Conservation (phyloP, 306 rosid species). For the Cyamopsis tetragonoloba region DNA sequence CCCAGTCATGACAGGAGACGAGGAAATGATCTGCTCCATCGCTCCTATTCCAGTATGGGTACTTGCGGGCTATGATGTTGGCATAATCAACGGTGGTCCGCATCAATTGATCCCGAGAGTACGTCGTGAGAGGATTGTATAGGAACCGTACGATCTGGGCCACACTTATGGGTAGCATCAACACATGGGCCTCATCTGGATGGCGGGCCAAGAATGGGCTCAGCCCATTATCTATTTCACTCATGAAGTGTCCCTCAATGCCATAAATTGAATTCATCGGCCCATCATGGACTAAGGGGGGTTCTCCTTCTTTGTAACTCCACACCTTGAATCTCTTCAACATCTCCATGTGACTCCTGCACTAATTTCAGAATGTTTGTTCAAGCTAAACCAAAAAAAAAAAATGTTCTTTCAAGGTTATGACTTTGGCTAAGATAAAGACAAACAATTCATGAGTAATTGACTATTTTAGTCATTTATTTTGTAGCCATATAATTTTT, state of each 20-base stretch:
- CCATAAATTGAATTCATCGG: conserved; percentile 57
- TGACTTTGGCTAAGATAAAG: background rate
- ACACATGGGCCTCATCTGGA: conserved; percentile 64
- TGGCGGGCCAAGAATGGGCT: conserved; percentile 49
- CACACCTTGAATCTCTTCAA: conserved; percentile 67
- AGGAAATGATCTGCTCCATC: conserved; percentile 70
- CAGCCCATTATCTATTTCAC: conserved; percentile 39
- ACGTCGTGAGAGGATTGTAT: conserved; percentile 42
- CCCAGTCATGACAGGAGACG: conserved; percentile 86
- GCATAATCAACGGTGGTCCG: conserved; percentile 49
- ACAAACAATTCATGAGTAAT: background rate
- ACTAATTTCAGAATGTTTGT: too few relatives aligned
- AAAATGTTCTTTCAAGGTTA: background rate
- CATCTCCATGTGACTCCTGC: conserved; percentile 82
- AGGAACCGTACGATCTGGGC: conserved; percentile 38
- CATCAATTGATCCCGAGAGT: conserved; percentile 39
- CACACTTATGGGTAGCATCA: conserved; percentile 60
- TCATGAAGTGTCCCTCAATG: conserved; percentile 66
- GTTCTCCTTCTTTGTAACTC: conserved; percentile 75
- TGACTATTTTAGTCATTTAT: too few relatives aligned
- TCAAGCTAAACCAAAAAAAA: too few relatives aligned
- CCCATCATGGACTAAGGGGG: conserved; percentile 56
- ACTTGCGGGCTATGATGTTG: conserved; percentile 32
- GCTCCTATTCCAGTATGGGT: conserved; percentile 67
- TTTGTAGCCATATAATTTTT: too few relatives aligned